Percentiles rank a stretch among this genome's conserved stretches.
phyloP scores from a whole-genome alignment of 2,329 filamentous ascomycete species.

The Arthrobotrys pseudoclavata region DNA sequence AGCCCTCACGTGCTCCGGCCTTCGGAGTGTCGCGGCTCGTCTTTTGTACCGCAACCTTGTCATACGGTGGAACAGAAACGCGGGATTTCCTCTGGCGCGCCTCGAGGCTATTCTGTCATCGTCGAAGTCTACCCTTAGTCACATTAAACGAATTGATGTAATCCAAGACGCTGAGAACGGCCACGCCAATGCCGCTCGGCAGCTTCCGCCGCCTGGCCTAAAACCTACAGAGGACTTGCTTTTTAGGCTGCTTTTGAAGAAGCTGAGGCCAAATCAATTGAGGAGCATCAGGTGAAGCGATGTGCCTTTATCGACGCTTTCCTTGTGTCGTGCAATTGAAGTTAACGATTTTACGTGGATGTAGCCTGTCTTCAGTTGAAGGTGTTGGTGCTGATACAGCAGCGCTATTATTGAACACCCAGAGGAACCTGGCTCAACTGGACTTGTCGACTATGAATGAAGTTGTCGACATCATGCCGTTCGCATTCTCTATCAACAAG shows the following conservation, averaged over 20 bases:
- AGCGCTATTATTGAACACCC: conserved; percentile 19
- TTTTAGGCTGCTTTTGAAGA: conserved; percentile 12
- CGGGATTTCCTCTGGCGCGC: conserved; percentile 12
- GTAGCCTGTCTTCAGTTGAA: conserved; percentile 7
- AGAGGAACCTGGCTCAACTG: conserved; percentile 21
- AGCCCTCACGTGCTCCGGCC: conserved; percentile 16
- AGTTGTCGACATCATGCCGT: conserved; percentile 8
- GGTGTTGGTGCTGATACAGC: conserved; percentile 29
- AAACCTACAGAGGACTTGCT: conserved; percentile 25
- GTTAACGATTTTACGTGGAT: neutral
- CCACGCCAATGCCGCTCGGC: neutral
- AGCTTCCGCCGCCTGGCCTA: conserved; percentile 9
- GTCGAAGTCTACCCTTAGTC: conserved; percentile 12
- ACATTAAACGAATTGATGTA: conserved; percentile 30
- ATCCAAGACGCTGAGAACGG: conserved; percentile 15
- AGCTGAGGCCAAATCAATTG: conserved; percentile 13
- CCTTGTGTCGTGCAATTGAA: neutral
- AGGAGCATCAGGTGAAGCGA: conserved; percentile 28
- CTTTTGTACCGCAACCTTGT: conserved; percentile 30
- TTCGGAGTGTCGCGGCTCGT: conserved; percentile 20
- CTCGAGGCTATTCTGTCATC: conserved; percentile 32
- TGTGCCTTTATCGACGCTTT: too few species aligned
- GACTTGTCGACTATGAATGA: conserved; percentile 29
- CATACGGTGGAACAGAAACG: conserved; percentile 21
- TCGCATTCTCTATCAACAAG: conserved; percentile 10